phyloP scores from a whole-genome alignment of 1,139 yeast genomes.

The Blastobotrys persicus region DNA sequence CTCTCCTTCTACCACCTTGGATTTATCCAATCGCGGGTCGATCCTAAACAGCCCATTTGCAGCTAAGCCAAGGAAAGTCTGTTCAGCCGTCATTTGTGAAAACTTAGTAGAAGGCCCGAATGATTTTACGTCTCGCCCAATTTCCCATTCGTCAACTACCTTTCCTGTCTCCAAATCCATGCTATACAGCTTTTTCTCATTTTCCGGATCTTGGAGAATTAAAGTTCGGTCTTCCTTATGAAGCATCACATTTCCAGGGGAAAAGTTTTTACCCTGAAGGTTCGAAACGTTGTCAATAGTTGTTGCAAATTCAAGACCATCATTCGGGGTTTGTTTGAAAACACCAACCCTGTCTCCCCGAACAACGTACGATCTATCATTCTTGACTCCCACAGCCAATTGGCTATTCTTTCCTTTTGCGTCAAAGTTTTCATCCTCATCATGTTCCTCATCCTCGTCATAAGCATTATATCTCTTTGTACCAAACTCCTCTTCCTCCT shows the following conservation, averaged over 20 bases:
- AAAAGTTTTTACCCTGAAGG: constrained; percentile 51
- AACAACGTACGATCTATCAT: constrained; percentile 72
- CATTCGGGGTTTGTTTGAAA: constrained; percentile 56
- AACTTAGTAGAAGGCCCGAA: constrained; percentile 71
- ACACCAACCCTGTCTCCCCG: constrained; percentile 81
- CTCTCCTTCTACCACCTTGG: constrained; percentile 57
- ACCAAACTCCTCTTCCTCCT: constrained; percentile 29
- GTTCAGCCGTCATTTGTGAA: constrained; percentile 69
- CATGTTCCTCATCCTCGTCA: constrained; percentile 37
- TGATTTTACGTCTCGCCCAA: constrained; percentile 48
- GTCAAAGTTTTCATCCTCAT: constrained; percentile 35
- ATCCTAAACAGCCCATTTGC: constrained; percentile 63
- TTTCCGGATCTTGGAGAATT: constrained; percentile 56
- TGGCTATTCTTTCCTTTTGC: constrained; percentile 51
- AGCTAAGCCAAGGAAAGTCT: constrained; percentile 69
- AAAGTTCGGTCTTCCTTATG: constrained; percentile 70
- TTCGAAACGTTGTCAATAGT: constrained; percentile 62
- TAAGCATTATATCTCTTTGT: constrained; percentile 29
- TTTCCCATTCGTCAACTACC: constrained; percentile 79
- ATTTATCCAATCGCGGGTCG: constrained; percentile 69
- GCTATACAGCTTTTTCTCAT: constrained; percentile 51
- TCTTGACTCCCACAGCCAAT: constrained; percentile 66
- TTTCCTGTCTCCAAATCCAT: constrained; percentile 80
- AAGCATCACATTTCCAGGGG: constrained; percentile 67
- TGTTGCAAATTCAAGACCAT: constrained; percentile 58